Evolutionary conservation across 306 rosid genomes (phyloP).

Genomic region (Inga leiocalycina): DNA sequence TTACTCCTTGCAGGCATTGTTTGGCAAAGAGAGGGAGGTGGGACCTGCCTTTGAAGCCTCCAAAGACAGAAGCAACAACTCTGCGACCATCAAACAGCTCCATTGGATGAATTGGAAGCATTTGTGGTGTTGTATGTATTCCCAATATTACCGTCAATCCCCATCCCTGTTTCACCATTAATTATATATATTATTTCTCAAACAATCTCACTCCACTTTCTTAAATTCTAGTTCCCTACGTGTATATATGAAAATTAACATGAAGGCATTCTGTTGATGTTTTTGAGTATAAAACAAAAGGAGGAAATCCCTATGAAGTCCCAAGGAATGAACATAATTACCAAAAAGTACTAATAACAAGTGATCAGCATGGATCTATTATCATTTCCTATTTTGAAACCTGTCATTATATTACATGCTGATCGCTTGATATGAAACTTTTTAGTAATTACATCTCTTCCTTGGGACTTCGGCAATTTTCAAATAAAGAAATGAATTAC

Average conservation of each 20-base stretch:
- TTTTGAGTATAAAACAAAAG: background rate
- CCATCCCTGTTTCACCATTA: conserved; percentile 50
- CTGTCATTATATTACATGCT: no score
- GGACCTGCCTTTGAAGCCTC: conserved; percentile 66
- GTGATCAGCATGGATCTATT: no score
- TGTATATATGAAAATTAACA: background rate
- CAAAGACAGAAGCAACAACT: conserved; percentile 48
- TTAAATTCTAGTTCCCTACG: no score
- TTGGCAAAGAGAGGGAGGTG: conserved; percentile 59
- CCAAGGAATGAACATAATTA: no score
- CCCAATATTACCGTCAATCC: conserved; percentile 61
- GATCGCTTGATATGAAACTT: no score
- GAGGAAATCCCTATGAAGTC: no score
- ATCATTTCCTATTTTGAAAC: no score
- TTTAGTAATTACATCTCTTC: no score
- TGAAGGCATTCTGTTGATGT: background rate
- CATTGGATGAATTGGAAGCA: conserved; percentile 70
- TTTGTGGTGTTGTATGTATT: conserved; percentile 46
- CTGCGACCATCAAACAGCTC: conserved; percentile 54
- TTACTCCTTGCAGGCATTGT: conserved; percentile 60
- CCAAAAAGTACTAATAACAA: no score
- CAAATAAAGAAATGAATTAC: conserved; percentile 20
- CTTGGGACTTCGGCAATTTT: no score
- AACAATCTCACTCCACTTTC: background rate
- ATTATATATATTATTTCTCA: background rate